Percentiles rank a stretch among this genome's conserved stretches.
Evolutionary conservation across 2,329 filamentous ascomycete genomes (phyloP).

Genomic region (Fusarium ramigenum): DNA sequence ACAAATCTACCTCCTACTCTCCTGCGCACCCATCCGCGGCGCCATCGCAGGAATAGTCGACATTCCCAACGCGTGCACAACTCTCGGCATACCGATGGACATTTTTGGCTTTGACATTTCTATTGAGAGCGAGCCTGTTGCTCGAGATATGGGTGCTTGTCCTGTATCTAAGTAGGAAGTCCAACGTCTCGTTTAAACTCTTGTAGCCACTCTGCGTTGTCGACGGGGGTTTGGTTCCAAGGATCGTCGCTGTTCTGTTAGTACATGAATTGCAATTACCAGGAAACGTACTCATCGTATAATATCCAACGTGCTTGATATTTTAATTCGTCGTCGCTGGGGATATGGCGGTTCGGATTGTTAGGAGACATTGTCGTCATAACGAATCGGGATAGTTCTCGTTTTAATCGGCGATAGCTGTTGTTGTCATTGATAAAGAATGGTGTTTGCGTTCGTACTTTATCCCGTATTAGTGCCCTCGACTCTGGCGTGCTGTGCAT

Average conservation of each 20-base stretch:
- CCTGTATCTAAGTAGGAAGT: constrained; percentile 27
- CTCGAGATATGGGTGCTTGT: constrained; percentile 42
- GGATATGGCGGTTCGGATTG: constrained; percentile 31
- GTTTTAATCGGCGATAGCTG: constrained; percentile 25
- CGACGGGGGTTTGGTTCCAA: constrained; percentile 38
- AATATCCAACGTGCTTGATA: constrained; percentile 33
- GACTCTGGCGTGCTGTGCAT: not conserved
- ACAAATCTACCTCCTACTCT: constrained; percentile 86
- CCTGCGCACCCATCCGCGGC: constrained; percentile 86
- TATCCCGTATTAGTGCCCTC: constrained; percentile 4
- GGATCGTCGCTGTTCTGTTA: constrained; percentile 28
- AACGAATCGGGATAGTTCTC: constrained; percentile 28
- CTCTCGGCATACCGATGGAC: constrained; percentile 87
- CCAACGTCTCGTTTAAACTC: constrained; percentile 37
- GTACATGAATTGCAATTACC: not conserved
- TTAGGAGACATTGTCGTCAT: constrained; percentile 34
- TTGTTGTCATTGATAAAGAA: constrained; percentile 38
- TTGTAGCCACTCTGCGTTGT: constrained; percentile 35
- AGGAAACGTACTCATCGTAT: constrained; percentile 28
- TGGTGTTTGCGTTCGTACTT: constrained; percentile 23
- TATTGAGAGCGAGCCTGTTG: constrained; percentile 63
- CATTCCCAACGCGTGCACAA: constrained; percentile 91
- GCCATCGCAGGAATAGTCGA: constrained; percentile 91
- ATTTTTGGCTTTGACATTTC: constrained; percentile 95
- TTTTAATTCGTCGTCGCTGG: constrained; percentile 29